These are phyloP conservation scores for Leccinum pellstonianum DNA, from an alignment of 768 basidiomycete genomes.

Conservation along the genomic window DNA sequence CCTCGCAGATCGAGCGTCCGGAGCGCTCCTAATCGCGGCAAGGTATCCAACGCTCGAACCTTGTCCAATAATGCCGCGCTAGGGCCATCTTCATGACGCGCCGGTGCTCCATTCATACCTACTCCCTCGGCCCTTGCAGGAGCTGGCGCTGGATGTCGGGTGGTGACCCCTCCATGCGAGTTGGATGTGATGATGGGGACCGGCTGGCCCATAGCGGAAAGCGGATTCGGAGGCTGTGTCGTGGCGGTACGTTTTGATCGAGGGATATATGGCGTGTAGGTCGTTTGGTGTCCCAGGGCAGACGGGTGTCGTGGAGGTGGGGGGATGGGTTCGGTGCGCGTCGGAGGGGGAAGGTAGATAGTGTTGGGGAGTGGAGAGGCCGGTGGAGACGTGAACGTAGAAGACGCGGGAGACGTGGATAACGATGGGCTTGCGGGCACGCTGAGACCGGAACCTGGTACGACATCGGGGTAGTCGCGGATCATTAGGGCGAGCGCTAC, in stretches of 20 bases:
- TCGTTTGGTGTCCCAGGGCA: constrained; percentile 55
- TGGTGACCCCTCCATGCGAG: constrained; percentile 52
- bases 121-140: constrained; percentile 1
- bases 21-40: constrained; percentile 83
- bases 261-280: constrained; percentile 80
- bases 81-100: constrained; percentile 42
- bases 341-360: constrained; percentile 15
- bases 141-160: constrained; percentile 36
- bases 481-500: constrained; percentile 97
- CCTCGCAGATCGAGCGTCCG: constrained; percentile 78
- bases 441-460: constrained; percentile 30
- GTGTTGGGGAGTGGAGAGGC: constrained; percentile 34
- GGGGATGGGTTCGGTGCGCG: constrained; percentile 40
- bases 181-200: constrained; percentile 73
- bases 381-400: constrained; percentile 32
- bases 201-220: constrained; percentile 39
- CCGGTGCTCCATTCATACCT: constrained; percentile 4
- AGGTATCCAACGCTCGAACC: constrained; percentile 83
- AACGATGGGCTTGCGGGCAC: constrained; percentile 2
- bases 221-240: constrained; percentile 33
- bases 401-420: constrained; percentile 13
- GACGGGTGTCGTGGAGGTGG: constrained; percentile 54
- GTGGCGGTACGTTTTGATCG: constrained; percentile 47
- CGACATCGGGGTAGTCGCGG: constrained; percentile 88
- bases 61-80: constrained; percentile 69